Percentiles rank a stretch among this genome's conserved stretches.
phyloP scores from a whole-genome alignment of 2,329 filamentous ascomycete species.

The Chrysosporium keratinophilum region DNA sequence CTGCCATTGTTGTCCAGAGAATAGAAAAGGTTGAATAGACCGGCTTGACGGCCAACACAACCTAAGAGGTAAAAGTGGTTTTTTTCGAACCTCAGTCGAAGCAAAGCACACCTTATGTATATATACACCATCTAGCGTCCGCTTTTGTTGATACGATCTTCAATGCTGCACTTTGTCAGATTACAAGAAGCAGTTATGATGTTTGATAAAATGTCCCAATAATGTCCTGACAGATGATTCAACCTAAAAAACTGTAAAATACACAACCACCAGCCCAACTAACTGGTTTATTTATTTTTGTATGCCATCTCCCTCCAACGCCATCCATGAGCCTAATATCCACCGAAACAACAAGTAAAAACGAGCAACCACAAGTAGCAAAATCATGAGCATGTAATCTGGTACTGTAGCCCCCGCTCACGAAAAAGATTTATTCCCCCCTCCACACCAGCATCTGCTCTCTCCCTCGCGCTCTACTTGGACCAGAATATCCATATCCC shows the following conservation, averaged over 20 bases:
- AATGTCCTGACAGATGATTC: neutral
- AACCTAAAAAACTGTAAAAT: neutral
- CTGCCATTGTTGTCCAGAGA: conserved; percentile 81
- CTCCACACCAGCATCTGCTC: conserved; percentile 52
- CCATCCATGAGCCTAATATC: neutral
- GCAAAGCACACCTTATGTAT: neutral
- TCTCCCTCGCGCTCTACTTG: conserved; percentile 84
- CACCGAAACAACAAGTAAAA: neutral
- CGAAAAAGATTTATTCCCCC: conserved; percentile 29
- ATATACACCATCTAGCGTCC: conserved; percentile 1
- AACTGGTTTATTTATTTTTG: too few relatives aligned
- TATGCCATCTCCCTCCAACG: neutral
- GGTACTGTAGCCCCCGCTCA: too few relatives aligned
- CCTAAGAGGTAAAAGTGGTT: neutral
- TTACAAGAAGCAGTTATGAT: too few relatives aligned
- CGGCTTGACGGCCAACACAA: neutral
- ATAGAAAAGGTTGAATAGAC: conserved; percentile 46
- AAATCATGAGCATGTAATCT: neutral
- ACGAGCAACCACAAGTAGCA: neutral
- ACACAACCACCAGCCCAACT: neutral
- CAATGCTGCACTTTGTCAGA: neutral
- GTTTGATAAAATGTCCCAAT: neutral
- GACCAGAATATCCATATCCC: conserved; percentile 70
- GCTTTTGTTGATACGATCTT: neutral
- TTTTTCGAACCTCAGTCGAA: neutral